phyloP scores from a whole-genome alignment of 805 yeast species.

The Huiozyma naganishii region DNA sequence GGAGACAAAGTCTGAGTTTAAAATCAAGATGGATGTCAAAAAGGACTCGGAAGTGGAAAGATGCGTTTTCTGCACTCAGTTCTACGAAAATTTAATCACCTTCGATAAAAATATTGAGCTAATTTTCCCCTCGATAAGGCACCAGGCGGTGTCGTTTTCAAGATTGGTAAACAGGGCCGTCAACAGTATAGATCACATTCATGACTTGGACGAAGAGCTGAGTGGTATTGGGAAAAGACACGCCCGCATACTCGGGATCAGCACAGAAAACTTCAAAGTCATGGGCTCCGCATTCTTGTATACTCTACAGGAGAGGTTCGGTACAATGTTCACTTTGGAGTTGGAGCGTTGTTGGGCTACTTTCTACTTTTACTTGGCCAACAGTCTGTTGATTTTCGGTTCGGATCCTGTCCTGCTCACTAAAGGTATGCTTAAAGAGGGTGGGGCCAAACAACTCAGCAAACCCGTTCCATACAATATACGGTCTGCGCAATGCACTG shows the following conservation, averaged over 20 bases:
- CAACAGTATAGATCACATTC: constrained; percentile 48
- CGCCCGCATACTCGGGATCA: constrained; percentile 63
- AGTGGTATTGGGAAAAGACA: constrained; percentile 62
- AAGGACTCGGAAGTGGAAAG: constrained; percentile 23
- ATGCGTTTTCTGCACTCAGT: constrained; percentile 63
- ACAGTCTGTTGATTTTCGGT: constrained; percentile 46
- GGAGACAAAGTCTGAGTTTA: too few species aligned
- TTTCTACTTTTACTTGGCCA: constrained; percentile 56
- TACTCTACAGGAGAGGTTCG: constrained; percentile 58
- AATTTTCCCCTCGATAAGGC: constrained; percentile 62
- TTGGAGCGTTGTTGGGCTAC: constrained; percentile 64
- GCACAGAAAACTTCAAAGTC: constrained; percentile 52
- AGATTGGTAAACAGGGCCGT: constrained; percentile 66
- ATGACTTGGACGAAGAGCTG: constrained; percentile 47
- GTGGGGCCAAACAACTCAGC: too few species aligned
- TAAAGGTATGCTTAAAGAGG: not conserved
- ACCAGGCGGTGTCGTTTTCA: constrained; percentile 73
- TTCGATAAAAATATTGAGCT: constrained; percentile 52
- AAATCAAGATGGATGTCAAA: not conserved
- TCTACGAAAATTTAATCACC: constrained; percentile 56
- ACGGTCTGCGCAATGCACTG: too few species aligned
- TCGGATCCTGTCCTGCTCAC: constrained; percentile 25
- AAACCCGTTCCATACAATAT: too few species aligned
- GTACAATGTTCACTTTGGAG: constrained; percentile 41
- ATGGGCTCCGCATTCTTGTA: constrained; percentile 66